Conservation (phyloP, 164 flowering plant genomes). For the Paratinospora sagittata region DNA sequence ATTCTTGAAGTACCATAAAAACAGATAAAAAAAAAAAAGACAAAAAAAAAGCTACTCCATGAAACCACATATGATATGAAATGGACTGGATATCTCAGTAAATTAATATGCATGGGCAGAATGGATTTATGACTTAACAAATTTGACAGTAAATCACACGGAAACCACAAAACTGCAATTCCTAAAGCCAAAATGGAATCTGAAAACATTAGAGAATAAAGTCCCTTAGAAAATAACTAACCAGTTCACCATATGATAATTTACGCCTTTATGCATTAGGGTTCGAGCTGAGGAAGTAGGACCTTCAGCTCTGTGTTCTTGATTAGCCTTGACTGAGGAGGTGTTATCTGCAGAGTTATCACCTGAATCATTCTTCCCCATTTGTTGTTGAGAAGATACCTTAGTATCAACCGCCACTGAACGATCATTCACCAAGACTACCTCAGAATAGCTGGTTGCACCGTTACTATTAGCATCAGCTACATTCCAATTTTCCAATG, state of each 20-base stretch:
- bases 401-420: slow-evolving; percentile 21
- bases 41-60: background rate
- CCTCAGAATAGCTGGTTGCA: slow-evolving; percentile 18
- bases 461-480: slow-evolving; percentile 24
- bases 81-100: background rate
- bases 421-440: slow-evolving; percentile 26
- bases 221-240: slow-evolving; percentile 55
- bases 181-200: background rate
- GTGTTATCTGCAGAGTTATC: slow-evolving; percentile 19
- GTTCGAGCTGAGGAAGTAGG: slow-evolving; percentile 35
- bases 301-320: slow-evolving; percentile 26
- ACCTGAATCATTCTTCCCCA: slow-evolving; percentile 25
- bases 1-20: background rate
- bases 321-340: slow-evolving; percentile 13
- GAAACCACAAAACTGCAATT: background rate
- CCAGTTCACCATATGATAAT: slow-evolving; percentile 99
- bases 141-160: too few species aligned
- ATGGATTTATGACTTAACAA: background rate
- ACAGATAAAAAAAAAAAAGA: too few species aligned
- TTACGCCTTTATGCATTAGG: slow-evolving; percentile 52
- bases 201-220: slow-evolving; percentile 1
- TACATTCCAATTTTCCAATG: slow-evolving; percentile 27
- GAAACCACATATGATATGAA: background rate
- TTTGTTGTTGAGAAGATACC: slow-evolving; percentile 18
- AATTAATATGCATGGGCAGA: background rate